These are phyloP conservation scores for Neurospora sp. DNA, from an alignment of 495 filamentous ascomycete species.

Conservation along the genomic window DNA sequence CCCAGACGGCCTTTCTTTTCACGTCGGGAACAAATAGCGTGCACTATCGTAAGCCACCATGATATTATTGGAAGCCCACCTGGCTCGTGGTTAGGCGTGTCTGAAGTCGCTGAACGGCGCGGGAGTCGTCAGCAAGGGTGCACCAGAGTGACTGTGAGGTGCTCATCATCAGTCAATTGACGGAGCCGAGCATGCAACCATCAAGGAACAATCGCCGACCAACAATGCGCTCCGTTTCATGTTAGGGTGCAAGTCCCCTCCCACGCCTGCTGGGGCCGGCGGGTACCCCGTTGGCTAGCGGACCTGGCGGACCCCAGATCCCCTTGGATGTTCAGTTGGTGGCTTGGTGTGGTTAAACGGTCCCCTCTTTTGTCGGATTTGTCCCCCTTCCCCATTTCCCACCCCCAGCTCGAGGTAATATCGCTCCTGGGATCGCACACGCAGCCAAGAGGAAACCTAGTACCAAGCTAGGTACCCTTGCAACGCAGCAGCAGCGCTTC, in stretches of 20 bases:
- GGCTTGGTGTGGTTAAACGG: not conserved
- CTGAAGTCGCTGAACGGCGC: not conserved
- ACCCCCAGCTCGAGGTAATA: not conserved
- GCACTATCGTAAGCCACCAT: not conserved
- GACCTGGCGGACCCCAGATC: not conserved
- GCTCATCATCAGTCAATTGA: not conserved
- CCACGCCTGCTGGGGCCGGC: not conserved
- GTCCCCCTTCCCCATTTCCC: not conserved
- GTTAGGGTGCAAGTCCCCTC: conserved; percentile 6
- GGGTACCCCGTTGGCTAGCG: conserved; percentile 1
- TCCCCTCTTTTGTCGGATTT: not conserved
- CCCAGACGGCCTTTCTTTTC: not conserved
- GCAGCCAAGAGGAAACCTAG: not conserved
- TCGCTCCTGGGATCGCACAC: not conserved
- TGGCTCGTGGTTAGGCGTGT: not conserved
- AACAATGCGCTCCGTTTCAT: conserved; percentile 9
- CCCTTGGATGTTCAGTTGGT: not conserved
- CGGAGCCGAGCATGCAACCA: not conserved
- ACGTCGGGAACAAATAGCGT: not conserved
- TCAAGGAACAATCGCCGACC: not conserved
- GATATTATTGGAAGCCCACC: not conserved
- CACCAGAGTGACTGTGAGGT: not conserved
- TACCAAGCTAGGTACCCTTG: not conserved
- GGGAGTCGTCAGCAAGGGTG: not conserved
- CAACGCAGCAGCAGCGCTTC: not conserved